Evolutionary conservation across 2,329 filamentous ascomycete genomes (phyloP).

Genomic region (Penicillium sp.): DNA sequence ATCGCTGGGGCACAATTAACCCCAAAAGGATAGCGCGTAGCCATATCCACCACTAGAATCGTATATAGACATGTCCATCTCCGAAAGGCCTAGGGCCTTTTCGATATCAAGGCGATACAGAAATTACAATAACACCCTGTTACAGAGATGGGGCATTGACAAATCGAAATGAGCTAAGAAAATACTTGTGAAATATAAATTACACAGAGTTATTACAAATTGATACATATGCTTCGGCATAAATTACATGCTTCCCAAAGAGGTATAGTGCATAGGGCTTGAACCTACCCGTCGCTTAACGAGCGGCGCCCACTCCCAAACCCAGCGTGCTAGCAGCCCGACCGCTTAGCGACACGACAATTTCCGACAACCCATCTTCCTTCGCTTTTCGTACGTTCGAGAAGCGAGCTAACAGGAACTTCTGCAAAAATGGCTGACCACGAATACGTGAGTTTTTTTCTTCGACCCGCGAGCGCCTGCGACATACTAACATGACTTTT

Average conservation of each 20-base stretch:
- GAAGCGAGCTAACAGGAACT: conserved; percentile 47
- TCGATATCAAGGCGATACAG: not conserved
- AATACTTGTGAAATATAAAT: not conserved
- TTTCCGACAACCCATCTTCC: conserved; percentile 36
- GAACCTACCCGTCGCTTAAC: conserved; percentile 47
- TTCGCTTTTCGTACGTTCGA: conserved; percentile 50
- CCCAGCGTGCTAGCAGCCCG: conserved; percentile 29
- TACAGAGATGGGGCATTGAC: not conserved
- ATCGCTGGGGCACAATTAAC: not conserved
- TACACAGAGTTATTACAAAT: not conserved
- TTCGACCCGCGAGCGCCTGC: not conserved
- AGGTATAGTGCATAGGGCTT: conserved; percentile 40
- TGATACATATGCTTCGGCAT: not conserved
- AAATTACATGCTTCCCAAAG: conserved; percentile 21
- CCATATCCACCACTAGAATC: not conserved
- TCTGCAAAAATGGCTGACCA: conserved; percentile 79
- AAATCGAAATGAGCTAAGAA: not conserved
- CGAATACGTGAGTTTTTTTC: conserved; percentile 72
- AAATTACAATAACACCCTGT: conserved; percentile 1
- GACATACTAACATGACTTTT: conserved; percentile 38
- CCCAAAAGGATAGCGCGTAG: conserved; percentile 12
- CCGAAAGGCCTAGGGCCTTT: too few relatives aligned
- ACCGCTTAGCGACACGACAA: conserved; percentile 43
- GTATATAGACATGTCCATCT: not conserved
- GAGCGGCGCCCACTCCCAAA: conserved; percentile 41